Evolutionary conservation across 2,329 filamentous ascomycete species (phyloP).

Genomic region (Rhytidhysteron rufulum): DNA sequence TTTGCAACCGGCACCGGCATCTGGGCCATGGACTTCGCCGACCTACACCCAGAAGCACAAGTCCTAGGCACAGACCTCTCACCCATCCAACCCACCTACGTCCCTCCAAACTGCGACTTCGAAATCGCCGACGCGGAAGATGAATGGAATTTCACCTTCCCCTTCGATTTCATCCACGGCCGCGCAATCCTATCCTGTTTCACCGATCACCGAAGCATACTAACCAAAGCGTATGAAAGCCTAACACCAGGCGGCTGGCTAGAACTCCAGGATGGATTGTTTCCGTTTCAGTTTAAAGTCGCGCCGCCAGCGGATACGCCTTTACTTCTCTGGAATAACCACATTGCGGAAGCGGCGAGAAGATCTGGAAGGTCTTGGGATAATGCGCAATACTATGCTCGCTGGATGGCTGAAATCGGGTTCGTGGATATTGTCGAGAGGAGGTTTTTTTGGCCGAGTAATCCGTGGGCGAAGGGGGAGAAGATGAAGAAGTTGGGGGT

Average conservation of each 20-base stretch:
- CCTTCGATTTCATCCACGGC: slow-evolving; percentile 56
- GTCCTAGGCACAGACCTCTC: slow-evolving; percentile 27
- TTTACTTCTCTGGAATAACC: slow-evolving; percentile 9
- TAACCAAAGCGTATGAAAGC: slow-evolving; percentile 34
- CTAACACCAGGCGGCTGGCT: slow-evolving; percentile 49
- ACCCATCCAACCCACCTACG: slow-evolving; percentile 19
- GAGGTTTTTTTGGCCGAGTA: slow-evolving; percentile 34
- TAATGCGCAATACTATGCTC: slow-evolving; percentile 33
- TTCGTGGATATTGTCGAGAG: slow-evolving; percentile 43
- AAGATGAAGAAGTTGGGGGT: slow-evolving; percentile 44
- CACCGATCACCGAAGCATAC: slow-evolving; percentile 47
- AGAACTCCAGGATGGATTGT: slow-evolving; percentile 43
- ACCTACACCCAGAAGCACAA: slow-evolving; percentile 10
- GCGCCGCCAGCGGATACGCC: slow-evolving; percentile 9
- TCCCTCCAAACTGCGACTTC: slow-evolving; percentile 22
- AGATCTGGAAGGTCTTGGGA: slow-evolving; percentile 36
- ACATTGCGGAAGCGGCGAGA: slow-evolving; percentile 28
- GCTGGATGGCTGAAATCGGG: slow-evolving; percentile 39
- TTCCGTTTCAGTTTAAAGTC: slow-evolving; percentile 18
- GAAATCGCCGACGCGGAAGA: slow-evolving; percentile 31
- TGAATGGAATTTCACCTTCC: slow-evolving; percentile 50
- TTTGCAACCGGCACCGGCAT: slow-evolving; percentile 20
- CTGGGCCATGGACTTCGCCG: slow-evolving; percentile 10
- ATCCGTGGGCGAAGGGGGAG: slow-evolving; percentile 41
- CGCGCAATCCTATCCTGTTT: slow-evolving; percentile 49